These are phyloP conservation scores for Sporothrix pseudoabietina DNA, from an alignment of 2,329 filamentous ascomycete species.

Conservation along the genomic window DNA sequence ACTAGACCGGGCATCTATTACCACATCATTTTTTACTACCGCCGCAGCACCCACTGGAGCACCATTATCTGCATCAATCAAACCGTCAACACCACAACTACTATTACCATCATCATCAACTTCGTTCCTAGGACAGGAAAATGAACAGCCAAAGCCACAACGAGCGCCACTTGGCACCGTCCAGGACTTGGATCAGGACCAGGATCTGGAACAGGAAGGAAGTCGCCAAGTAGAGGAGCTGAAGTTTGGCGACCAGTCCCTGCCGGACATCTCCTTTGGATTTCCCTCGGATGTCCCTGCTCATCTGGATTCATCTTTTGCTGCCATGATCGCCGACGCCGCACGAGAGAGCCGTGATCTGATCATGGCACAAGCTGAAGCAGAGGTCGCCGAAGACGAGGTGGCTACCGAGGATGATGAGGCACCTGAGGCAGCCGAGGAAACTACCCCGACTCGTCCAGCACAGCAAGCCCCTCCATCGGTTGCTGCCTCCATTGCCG, in stretches of 20 bases:
- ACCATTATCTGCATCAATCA: neutral
- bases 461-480: slow-evolving; percentile 32
- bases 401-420: neutral
- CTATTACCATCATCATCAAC: slow-evolving; percentile 40
- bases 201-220: slow-evolving; percentile 36
- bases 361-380: slow-evolving; percentile 1
- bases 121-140: slow-evolving; percentile 50
- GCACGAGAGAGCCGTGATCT: slow-evolving; percentile 13
- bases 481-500: slow-evolving; percentile 28
- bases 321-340: slow-evolving; percentile 16
- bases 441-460: slow-evolving; percentile 26
- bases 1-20: slow-evolving; percentile 35
- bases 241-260: neutral
- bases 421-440: neutral
- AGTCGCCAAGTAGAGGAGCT: neutral
- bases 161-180: slow-evolving; percentile 58
- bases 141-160: slow-evolving; percentile 52
- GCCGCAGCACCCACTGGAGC: neutral
- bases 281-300: slow-evolving; percentile 39
- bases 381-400: neutral
- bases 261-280: slow-evolving; percentile 38
- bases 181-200: slow-evolving; percentile 44
- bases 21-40: slow-evolving; percentile 20
- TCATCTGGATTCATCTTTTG: slow-evolving; percentile 40
- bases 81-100: slow-evolving; percentile 32